Evolutionary conservation across 2,329 filamentous ascomycete species (phyloP).

Genomic region (Cephalotrichum gorgonifer): DNA sequence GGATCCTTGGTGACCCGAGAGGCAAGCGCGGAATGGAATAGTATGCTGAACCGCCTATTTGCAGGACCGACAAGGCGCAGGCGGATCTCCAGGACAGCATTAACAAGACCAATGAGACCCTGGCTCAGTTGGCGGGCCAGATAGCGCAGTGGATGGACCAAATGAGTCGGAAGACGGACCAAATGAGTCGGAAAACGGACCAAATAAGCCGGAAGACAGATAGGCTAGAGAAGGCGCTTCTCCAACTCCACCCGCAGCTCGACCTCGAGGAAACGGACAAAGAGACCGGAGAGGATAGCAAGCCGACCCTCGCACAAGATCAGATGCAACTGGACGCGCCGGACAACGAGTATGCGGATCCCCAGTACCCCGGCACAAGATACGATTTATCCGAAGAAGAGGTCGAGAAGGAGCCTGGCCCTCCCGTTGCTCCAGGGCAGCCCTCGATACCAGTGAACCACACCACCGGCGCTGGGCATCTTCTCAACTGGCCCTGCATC

Average conservation of each 20-base stretch:
- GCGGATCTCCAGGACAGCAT: conserved; percentile 51
- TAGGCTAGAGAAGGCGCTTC: conserved; percentile 10
- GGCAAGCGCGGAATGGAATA: not conserved
- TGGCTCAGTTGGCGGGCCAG: conserved; percentile 12
- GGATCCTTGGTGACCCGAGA: not conserved
- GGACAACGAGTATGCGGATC: not conserved
- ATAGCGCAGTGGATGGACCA: not conserved
- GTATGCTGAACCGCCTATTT: not conserved
- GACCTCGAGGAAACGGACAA: conserved; percentile 7
- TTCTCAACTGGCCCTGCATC: conserved; percentile 66
- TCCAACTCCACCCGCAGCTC: conserved; percentile 2
- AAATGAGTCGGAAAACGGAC: not conserved
- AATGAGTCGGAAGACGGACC: not conserved
- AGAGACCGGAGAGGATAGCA: not conserved
- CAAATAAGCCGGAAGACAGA: not conserved
- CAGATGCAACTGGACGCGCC: not conserved
- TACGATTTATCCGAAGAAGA: conserved; percentile 33
- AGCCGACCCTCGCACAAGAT: conserved; percentile 7
- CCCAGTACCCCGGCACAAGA: conserved; percentile 16
- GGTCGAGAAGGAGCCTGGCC: conserved; percentile 37
- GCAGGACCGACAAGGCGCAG: conserved; percentile 48
- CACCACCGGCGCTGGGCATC: conserved; percentile 76
- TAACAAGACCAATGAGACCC: conserved; percentile 24
- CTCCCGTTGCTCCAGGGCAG: conserved; percentile 44
- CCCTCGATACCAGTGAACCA: conserved; percentile 75